Evolutionary conservation across 805 yeast genomes (phyloP).

Genomic region (Candida maesae): DNA sequence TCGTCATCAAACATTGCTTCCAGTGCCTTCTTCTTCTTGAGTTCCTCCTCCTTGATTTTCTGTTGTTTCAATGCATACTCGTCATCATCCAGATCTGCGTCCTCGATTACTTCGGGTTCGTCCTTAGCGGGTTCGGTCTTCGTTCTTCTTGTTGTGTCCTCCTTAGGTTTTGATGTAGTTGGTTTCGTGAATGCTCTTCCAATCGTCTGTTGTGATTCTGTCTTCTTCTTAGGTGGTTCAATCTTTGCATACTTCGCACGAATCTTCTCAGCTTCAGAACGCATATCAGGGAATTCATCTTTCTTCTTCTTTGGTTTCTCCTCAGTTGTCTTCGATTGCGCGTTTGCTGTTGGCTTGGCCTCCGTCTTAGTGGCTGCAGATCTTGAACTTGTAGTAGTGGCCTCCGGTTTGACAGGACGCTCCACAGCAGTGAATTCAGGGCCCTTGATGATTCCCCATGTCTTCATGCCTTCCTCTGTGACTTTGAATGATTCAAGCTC

Average conservation of each 20-base stretch:
- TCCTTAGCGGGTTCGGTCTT: slow-evolving; percentile 11
- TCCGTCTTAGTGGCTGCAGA: not conserved
- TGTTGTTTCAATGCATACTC: slow-evolving; percentile 13
- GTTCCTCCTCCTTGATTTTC: slow-evolving; percentile 8
- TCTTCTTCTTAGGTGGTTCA: slow-evolving; percentile 7
- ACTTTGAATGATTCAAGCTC: slow-evolving; percentile 11
- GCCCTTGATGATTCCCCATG: slow-evolving; percentile 26
- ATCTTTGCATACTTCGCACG: not conserved
- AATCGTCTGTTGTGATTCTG: slow-evolving; percentile 14
- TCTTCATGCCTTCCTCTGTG: slow-evolving; percentile 14
- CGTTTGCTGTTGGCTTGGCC: not conserved
- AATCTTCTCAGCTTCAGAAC: not conserved
- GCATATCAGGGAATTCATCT: slow-evolving; percentile 1
- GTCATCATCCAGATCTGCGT: slow-evolving; percentile 14
- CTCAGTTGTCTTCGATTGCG: too few species aligned
- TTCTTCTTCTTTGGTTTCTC: slow-evolving; percentile 1
- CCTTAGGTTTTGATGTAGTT: not conserved
- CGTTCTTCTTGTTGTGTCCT: slow-evolving; percentile 10
- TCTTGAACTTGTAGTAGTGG: not conserved
- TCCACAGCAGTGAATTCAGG: slow-evolving; percentile 16
- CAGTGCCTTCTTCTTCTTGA: slow-evolving; percentile 24
- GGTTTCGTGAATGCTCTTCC: slow-evolving; percentile 10
- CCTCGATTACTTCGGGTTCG: slow-evolving; percentile 10
- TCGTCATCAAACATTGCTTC: slow-evolving; percentile 35
- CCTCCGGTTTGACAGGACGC: not conserved